These are phyloP conservation scores for Penstemon newberryi DNA, from an alignment of 257 asterid species.

Conservation along the genomic window DNA sequence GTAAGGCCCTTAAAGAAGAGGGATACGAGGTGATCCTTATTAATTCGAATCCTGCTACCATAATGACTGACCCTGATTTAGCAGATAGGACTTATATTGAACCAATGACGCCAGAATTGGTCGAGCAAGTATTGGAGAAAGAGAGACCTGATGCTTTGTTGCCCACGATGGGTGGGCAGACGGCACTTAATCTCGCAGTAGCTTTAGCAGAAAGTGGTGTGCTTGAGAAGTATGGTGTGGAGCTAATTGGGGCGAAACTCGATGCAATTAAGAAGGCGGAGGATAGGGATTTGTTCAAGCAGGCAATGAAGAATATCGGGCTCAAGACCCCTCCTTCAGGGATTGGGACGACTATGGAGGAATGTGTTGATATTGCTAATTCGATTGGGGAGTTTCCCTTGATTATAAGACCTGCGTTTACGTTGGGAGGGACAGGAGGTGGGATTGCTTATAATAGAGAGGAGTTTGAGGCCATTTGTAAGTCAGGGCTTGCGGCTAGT, in stretches of 20 bases:
- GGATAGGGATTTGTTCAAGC: conserved; percentile 88
- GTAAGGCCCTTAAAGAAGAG: conserved; percentile 96
- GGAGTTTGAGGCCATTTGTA: conserved; percentile 94
- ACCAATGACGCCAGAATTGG: conserved; percentile 94
- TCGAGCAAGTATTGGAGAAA: conserved; percentile 89
- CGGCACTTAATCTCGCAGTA: conserved; percentile 91
- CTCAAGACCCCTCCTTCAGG: conserved; percentile 94
- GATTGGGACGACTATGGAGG: conserved; percentile 84
- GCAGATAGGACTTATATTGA: conserved; percentile 96
- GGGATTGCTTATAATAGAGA: conserved; percentile 95
- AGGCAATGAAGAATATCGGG: conserved; percentile 87
- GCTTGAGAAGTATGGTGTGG: conserved; percentile 90
- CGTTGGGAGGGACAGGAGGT: conserved; percentile 97
- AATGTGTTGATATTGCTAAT: conserved; percentile 74
- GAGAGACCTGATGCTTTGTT: conserved; percentile 93
- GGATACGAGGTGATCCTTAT: conserved; percentile 90
- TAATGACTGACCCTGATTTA: conserved; percentile 91
- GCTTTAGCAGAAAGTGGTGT: conserved; percentile 89
- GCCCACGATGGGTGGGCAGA: conserved; percentile 99
- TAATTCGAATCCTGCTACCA: conserved; percentile 96
- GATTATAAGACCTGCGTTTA: conserved; percentile 93
- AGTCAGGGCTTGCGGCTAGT: conserved; percentile 94
- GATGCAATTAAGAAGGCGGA: conserved; percentile 95
- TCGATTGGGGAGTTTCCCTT: conserved; percentile 89
- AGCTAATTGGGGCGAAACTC: conserved; percentile 90